Evolutionary conservation across 257 asterid genomes (phyloP).

Genomic region (Capsicum pubescens): DNA sequence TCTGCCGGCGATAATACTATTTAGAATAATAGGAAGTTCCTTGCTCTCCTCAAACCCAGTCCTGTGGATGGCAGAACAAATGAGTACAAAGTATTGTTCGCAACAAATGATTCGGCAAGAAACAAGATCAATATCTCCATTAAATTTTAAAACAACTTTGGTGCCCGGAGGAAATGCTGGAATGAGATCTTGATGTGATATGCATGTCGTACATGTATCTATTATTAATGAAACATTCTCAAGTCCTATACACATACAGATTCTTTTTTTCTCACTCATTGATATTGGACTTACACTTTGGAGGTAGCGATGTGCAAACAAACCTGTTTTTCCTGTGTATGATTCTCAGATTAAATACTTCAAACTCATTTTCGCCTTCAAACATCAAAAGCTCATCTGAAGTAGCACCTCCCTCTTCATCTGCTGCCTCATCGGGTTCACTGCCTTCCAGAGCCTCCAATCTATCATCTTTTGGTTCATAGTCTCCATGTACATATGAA

Average conservation of each 20-base stretch:
- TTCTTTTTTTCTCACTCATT: neutral
- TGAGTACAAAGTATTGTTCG: slow-evolving; percentile 50
- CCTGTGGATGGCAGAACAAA: slow-evolving; percentile 66
- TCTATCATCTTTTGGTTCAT: slow-evolving; percentile 38
- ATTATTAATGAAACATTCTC: slow-evolving; percentile 17
- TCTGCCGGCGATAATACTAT: slow-evolving; percentile 72
- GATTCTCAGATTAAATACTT: slow-evolving; percentile 68
- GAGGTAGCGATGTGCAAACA: slow-evolving; percentile 29
- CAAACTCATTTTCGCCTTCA: slow-evolving; percentile 73
- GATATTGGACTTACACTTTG: neutral
- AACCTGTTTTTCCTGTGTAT: slow-evolving; percentile 92
- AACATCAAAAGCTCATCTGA: slow-evolving; percentile 59
- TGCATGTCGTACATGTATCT: neutral
- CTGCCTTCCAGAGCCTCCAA: slow-evolving; percentile 37
- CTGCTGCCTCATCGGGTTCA: slow-evolving; percentile 47
- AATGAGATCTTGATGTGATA: neutral
- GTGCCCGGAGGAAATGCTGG: neutral
- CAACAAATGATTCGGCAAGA: slow-evolving; percentile 53
- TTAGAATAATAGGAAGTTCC: slow-evolving; percentile 77
- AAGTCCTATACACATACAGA: neutral
- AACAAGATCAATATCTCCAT: slow-evolving; percentile 38
- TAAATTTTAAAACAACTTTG: slow-evolving; percentile 27
- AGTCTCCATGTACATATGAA: slow-evolving; percentile 27
- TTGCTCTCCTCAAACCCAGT: slow-evolving; percentile 91
- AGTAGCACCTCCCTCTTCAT: slow-evolving; percentile 50